Base-by-base conservation (phyloP, 2,329 filamentous ascomycete genomes). In the Alternaria atra region DNA sequence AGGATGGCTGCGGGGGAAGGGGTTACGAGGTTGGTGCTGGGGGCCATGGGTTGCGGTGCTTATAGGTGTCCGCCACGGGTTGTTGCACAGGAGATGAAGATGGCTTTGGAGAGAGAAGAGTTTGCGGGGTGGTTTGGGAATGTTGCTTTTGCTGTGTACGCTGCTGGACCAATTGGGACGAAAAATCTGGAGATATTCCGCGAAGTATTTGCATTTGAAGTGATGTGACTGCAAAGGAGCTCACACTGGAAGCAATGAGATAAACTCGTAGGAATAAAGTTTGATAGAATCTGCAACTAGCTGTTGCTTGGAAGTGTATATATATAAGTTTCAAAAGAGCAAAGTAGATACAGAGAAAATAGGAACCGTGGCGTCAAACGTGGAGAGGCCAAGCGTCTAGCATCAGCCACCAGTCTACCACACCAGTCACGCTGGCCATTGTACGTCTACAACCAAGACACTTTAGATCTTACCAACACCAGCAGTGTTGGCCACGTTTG, bases 21-120 rank as follows among this genome's bases (percentile, higher is more conserved):
- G 0, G 58, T 70, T 4, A 70, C 57, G 10, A 70, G 37, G 29
- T 34, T 72, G 32, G 68, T 72, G 25, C 55, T 72, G 2, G 70
- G 70, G 1, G 68, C 68, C 1, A 72, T 72, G 66, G 68, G 70
- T 2, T 72, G 70, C 48, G 70, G 68, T 2, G 67, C 70, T 15
- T 72, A 70, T 52, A 37, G 58, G 6, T 72, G 67, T 47, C 70
- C 67, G n/a, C 64, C 67, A 6, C 40, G 17, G 17, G 57, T 42
- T 9, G 67, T 71, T 10, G 67, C 70, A 5, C 32, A 46, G 20
- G 56, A 46, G 64, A 70, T 72, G 67, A 72, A 66, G 48, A 43
- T 3, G 2, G 60, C 46, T 1, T 39, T 72, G 32, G 61, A 60
- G 12, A 51, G 32, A 9, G 59, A 69, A 0, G 68, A 71, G 35